A percentile compares a stretch with the other conserved stretches of the same genome.
phyloP scores from a whole-genome alignment of 768 basidiomycete genomes.

The Russula sp. region DNA sequence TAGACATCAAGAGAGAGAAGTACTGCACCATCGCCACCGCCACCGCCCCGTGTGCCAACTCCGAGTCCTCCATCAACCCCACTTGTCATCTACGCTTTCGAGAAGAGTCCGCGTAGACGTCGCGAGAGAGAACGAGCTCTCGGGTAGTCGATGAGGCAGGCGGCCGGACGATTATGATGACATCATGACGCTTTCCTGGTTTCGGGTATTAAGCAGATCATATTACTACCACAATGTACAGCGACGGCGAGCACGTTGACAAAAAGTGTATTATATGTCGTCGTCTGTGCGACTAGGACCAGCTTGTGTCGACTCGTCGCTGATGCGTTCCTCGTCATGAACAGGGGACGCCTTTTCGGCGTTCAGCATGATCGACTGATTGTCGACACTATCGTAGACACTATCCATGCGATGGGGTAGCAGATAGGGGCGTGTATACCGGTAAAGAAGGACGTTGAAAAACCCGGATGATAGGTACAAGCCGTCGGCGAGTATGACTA shows the following conservation, averaged over 20 bases:
- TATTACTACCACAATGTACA: not conserved
- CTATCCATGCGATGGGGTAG: conserved; percentile 34
- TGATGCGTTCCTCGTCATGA: not conserved
- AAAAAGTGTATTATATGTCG: not conserved
- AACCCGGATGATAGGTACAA: conserved; percentile 47
- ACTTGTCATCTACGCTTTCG: no score
- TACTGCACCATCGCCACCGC: no score
- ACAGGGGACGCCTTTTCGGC: not conserved
- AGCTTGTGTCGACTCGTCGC: not conserved
- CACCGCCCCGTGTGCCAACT: no score
- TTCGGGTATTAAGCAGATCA: not conserved
- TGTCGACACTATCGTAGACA: conserved; percentile 1
- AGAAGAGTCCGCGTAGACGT: no score
- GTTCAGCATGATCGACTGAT: not conserved
- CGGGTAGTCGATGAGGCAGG: not conserved
- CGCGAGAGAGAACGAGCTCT: no score
- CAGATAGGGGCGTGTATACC: conserved; percentile 42
- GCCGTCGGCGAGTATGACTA: conserved; percentile 41
- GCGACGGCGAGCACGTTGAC: not conserved
- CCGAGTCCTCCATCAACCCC: no score
- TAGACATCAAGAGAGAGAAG: no score
- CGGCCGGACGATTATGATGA: not conserved
- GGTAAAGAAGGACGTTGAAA: conserved; percentile 44
- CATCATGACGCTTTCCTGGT: no score
- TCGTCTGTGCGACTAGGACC: not conserved